Evolutionary conservation across 2,329 filamentous ascomycete genomes (phyloP), one percentile per base, ranked within the genome.

Genomic region (Simplicillium aogashimaense): DNA sequence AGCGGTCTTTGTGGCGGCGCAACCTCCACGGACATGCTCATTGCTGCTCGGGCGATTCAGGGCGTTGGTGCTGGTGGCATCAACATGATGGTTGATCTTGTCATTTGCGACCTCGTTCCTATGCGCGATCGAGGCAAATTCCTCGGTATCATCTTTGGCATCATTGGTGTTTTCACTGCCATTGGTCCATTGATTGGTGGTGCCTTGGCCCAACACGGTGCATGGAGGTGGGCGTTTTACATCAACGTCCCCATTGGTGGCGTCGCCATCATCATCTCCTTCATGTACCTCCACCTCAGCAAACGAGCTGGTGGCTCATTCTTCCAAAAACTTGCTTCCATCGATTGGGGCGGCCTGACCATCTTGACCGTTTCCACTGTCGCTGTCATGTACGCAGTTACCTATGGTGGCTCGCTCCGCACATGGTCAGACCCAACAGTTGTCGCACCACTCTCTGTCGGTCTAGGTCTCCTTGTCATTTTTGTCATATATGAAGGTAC

Each of bases 1-100:
- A 72, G 70, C 42, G 67, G 61, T 0, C 56, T 78, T 9, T 62
- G 56, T 28, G 74, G 70, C 1, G 66, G 60, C 1, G 65, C 73
- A 0, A 58, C 47, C 0, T 63, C 41, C 10, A 56, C 51, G 1
- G 48, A 46, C 0, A 64, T 67, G 49, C 54, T 81, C 4, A 72
- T 81, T n/a, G 62, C 59, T 4, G 62, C 56, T 3, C 53, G 59
- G 0, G 50, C 35, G 2, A 43, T 78, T 2, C 72, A 78, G 43
- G 74, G 76, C 1, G 35, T 55, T 7, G 59, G 60, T 2, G 45
- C 44, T 6, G 56, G 53, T 7, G 60, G 59, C 8, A 53, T 62
- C 34, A 53, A 47, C 37, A 37, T 56, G 25, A 43, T 58, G n/a
- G 42, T 53, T 35, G 51, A 58, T 53, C 15, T 40, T 25, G 16